These are phyloP conservation scores for Botrytis aclada DNA, from an alignment of 2,329 filamentous ascomycete genomes.

Conservation along the genomic window DNA sequence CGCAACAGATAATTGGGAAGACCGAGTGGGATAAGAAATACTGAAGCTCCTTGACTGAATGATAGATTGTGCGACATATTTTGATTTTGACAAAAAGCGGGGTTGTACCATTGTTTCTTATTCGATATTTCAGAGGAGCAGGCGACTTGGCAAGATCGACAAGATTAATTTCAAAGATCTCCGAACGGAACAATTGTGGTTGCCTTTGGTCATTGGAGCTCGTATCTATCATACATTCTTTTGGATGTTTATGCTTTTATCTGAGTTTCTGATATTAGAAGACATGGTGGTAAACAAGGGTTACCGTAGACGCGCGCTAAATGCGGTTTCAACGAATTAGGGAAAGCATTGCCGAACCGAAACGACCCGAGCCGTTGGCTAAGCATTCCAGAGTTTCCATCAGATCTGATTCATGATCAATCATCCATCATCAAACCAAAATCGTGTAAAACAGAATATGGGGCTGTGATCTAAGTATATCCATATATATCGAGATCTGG, in stretches of 20 bases:
- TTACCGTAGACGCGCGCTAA: conserved; percentile 10
- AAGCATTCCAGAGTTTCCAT: neutral
- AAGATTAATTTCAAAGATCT: neutral
- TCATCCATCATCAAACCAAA: neutral
- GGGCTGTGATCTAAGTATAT: neutral
- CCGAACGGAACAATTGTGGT: neutral
- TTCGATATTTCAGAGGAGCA: neutral
- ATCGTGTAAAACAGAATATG: neutral
- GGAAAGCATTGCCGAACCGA: conserved; percentile 2
- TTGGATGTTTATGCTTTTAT: neutral
- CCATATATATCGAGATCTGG: neutral
- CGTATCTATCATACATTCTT: neutral
- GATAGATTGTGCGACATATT: neutral
- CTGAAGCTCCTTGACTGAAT: neutral
- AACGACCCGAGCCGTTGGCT: conserved; percentile 13
- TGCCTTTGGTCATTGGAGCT: neutral
- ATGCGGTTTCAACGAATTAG: neutral
- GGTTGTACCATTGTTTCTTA: conserved; percentile 15
- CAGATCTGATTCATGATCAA: neutral
- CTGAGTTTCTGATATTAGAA: neutral
- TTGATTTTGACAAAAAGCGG: conserved; percentile 12
- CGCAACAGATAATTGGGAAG: conserved; percentile 45
- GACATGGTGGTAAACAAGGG: neutral
- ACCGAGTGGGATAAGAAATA: conserved; percentile 3
- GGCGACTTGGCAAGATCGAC: neutral